Percentiles rank a stretch among this genome's conserved stretches.
These are phyloP conservation scores for Arbutus unedo DNA, from an alignment of 148 eudicot genomes.

Conservation along the genomic window DNA sequence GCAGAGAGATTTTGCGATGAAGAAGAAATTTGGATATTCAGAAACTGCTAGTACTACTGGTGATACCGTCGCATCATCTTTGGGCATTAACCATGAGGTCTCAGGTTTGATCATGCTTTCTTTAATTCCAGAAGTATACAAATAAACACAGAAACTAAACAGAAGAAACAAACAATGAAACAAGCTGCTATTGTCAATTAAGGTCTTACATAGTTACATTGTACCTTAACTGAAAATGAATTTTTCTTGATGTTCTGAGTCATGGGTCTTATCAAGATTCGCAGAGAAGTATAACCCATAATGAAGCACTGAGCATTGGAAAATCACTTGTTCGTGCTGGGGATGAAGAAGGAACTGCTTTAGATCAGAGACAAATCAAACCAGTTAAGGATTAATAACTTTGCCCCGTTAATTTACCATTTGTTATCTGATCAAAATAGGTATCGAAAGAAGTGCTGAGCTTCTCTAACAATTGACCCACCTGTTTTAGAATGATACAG, in stretches of 20 bases:
- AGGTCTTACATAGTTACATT: conserved; percentile 28
- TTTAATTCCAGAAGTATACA: background rate
- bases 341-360: conserved; percentile 14
- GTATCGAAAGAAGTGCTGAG: background rate
- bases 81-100: conserved; percentile 23
- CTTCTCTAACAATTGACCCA: conserved; percentile 28
- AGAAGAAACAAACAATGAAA: conserved; percentile 2
- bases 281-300: conserved; percentile 17
- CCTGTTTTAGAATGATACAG: conserved; percentile 41
- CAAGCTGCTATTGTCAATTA: conserved; percentile 16
- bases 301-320: conserved; percentile 19
- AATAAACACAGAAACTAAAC: background rate
- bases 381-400: conserved; percentile 39
- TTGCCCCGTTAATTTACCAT: background rate
- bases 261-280: conserved; percentile 40
- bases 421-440: background rate
- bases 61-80: conserved; percentile 37
- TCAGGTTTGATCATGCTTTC: conserved; percentile 40
- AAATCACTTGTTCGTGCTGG: conserved; percentile 19
- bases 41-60: conserved; percentile 34
- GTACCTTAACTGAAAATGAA: conserved; percentile 16
- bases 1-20: conserved; percentile 82
- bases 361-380: conserved; percentile 8
- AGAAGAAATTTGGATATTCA: conserved; percentile 45
- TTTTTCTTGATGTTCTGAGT: conserved; percentile 33